A percentile compares a stretch with the other conserved stretches of the same genome.
phyloP scores from a whole-genome alignment of 1,139 yeast genomes.

The Yamadazyma epiphylla region DNA sequence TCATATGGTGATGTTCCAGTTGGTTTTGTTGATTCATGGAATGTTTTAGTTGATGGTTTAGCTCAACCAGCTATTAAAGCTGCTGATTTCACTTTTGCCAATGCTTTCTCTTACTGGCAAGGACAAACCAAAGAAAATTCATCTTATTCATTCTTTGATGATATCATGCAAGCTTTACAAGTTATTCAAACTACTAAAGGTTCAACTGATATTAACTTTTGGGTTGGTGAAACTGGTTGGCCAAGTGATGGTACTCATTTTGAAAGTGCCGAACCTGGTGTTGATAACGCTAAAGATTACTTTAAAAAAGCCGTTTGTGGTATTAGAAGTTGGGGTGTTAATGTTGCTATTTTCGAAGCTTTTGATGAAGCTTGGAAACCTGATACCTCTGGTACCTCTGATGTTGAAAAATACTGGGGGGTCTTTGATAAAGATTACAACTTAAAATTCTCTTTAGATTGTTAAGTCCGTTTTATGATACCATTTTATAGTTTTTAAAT shows the following conservation, averaged over 20 bases:
- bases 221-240: conserved; percentile 99
- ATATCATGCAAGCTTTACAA: conserved; percentile 94
- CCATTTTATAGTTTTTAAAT: too few relatives aligned
- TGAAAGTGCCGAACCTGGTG: conserved; percentile 61
- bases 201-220: conserved; percentile 75
- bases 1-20: conserved; percentile 70
- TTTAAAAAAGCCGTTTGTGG: conserved; percentile 91
- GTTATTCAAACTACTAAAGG: conserved; percentile 82
- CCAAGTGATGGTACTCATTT: conserved; percentile 83
- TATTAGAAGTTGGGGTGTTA: conserved; percentile 91
- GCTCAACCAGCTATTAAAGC: conserved; percentile 68
- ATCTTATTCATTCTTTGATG: conserved; percentile 88
- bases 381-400: conserved; percentile 75
- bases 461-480: too few relatives aligned
- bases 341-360: conserved; percentile 90
- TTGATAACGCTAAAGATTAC: conserved; percentile 68
- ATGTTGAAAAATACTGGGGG: conserved; percentile 94
- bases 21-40: conserved; percentile 97
- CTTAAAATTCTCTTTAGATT: conserved; percentile 56
- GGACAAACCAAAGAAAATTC: conserved; percentile 83
- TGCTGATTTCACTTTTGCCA: conserved; percentile 81
- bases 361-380: conserved; percentile 97
- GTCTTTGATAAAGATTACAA: conserved; percentile 58
- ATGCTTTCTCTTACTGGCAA: conserved; percentile 98
- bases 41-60: conserved; percentile 76